phyloP scores from a whole-genome alignment of 371 early-diverging fungal genomes.

The Mucor racemosus region DNA sequence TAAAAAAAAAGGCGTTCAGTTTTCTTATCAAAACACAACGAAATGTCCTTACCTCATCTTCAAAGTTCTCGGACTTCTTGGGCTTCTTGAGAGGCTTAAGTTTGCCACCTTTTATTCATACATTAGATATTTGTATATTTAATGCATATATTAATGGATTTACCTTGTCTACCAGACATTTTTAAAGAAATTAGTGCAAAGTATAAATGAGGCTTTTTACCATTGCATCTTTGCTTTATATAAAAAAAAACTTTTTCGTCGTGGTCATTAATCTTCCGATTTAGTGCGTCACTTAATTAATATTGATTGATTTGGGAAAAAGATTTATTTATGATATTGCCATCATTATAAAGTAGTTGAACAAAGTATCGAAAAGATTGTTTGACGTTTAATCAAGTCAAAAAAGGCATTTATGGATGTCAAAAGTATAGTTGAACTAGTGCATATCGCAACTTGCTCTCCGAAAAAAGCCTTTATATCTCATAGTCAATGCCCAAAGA shows the following conservation, averaged over 20 bases:
- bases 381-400: no score
- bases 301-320: no score
- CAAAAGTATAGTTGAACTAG: no score
- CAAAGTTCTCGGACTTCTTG: conserved; percentile 64
- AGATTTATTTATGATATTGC: no score
- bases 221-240: background rate
- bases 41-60: conserved; percentile 61
- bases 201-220: conserved; percentile 17
- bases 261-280: conserved; percentile 1
- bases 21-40: background rate
- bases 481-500: no score
- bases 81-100: conserved; percentile 83
- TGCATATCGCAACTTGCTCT: no score
- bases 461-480: no score
- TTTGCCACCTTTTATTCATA: conserved; percentile 64
- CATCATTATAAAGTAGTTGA: no score
- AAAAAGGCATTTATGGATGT: no score
- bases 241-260: conserved; percentile 5
- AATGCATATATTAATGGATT: background rate
- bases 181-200: conserved; percentile 17
- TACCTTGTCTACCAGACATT: conserved; percentile 72
- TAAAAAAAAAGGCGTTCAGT: conserved; percentile 4
- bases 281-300: background rate
- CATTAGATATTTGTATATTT: background rate
- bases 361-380: no score